Conservation (phyloP, 441 rosid genomes). For the Gossypium davidsonii region DNA sequence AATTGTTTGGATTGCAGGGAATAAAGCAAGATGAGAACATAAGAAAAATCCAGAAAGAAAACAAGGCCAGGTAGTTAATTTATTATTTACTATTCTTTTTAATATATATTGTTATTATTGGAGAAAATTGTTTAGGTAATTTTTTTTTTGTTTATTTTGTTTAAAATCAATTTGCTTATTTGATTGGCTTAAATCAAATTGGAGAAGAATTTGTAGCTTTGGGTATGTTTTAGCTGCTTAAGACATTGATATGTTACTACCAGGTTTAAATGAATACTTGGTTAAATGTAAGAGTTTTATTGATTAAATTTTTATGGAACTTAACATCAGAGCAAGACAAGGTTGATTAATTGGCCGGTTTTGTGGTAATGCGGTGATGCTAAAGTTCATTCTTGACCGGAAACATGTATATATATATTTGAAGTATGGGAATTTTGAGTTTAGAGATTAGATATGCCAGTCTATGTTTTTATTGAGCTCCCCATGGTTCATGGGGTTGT, state of each 20-base stretch:
- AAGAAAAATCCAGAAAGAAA: constrained; percentile 54
- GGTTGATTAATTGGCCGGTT: background rate
- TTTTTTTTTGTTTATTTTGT: background rate
- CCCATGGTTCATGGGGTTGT: background rate
- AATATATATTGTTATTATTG: background rate
- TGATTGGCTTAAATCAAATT: background rate
- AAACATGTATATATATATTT: background rate
- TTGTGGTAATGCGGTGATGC: background rate
- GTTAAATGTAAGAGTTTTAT: background rate
- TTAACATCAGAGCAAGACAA: background rate
- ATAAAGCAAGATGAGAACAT: constrained; percentile 50
- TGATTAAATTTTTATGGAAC: background rate
- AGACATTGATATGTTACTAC: background rate
- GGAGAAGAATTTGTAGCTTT: background rate
- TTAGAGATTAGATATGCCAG: background rate
- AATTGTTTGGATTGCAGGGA: constrained; percentile 39
- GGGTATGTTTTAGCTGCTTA: background rate
- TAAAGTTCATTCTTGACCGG: background rate
- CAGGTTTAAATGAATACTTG: background rate
- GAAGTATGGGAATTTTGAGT: background rate
- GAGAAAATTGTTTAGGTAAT: background rate
- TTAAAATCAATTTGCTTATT: background rate
- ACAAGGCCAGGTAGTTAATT: constrained; percentile 44
- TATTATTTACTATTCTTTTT: background rate
- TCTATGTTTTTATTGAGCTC: background rate